A percentile compares a stretch with the other conserved stretches of the same genome.
Conservation (phyloP, 306 rosid genomes). For the Lagenaria siceraria region DNA sequence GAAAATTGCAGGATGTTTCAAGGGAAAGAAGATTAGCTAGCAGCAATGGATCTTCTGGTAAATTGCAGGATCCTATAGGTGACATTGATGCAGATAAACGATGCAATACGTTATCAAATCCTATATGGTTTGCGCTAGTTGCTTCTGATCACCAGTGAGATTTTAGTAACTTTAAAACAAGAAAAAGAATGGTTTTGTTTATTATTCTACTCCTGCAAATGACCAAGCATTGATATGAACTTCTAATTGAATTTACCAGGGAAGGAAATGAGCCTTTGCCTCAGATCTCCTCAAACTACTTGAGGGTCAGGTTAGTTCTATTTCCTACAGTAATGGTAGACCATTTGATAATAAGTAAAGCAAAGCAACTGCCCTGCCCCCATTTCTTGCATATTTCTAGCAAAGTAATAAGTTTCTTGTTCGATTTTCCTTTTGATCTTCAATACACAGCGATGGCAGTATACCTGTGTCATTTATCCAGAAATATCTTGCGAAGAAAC, state of each 20-base stretch:
- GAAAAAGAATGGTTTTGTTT: constrained; percentile 8
- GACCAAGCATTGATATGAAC: not conserved
- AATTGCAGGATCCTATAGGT: constrained; percentile 18
- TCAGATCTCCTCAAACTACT: constrained; percentile 71
- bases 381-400: not conserved
- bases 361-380: not conserved
- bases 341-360: not conserved
- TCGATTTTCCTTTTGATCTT: not conserved
- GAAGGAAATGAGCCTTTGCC: constrained; percentile 78
- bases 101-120: constrained; percentile 29
- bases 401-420: not conserved
- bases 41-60: not conserved
- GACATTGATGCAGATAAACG: constrained; percentile 30
- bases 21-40: not conserved
- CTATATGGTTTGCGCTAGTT: constrained; percentile 90
- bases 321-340: not conserved
- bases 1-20: not conserved
- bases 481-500: constrained; percentile 76
- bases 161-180: not conserved
- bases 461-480: constrained; percentile 73
- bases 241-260: constrained; percentile 36
- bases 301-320: constrained; percentile 64
- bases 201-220: not conserved
- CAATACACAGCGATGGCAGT: constrained; percentile 52
- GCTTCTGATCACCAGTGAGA: constrained; percentile 36